Evolutionary conservation across 2,329 filamentous ascomycete species (phyloP).

Genomic region (Paradendryphiella salina): DNA sequence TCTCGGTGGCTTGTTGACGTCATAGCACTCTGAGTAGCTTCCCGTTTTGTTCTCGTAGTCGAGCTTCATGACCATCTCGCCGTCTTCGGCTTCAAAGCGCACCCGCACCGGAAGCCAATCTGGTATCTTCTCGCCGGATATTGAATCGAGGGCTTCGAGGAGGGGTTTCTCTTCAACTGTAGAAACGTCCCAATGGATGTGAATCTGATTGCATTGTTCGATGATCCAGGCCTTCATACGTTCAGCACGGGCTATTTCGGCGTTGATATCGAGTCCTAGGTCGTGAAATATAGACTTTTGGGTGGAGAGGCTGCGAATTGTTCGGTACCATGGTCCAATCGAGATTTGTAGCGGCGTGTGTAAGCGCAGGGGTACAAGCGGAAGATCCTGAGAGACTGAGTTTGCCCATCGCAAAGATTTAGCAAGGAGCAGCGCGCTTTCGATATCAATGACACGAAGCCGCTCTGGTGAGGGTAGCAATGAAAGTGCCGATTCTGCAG

Average conservation of each 20-base stretch:
- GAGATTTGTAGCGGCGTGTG: slow-evolving; percentile 35
- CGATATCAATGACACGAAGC: slow-evolving; percentile 22
- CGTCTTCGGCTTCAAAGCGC: slow-evolving; percentile 34
- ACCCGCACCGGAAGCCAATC: slow-evolving; percentile 36
- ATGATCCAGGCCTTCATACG: slow-evolving; percentile 33
- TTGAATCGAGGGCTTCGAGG: slow-evolving; percentile 27
- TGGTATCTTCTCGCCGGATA: slow-evolving; percentile 34
- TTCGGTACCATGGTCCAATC: slow-evolving; percentile 33
- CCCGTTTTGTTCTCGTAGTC: slow-evolving; percentile 27
- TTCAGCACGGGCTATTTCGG: slow-evolving; percentile 16
- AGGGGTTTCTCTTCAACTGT: slow-evolving; percentile 25
- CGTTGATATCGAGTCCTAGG: not conserved
- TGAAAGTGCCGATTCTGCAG: slow-evolving; percentile 18
- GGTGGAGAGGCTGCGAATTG: slow-evolving; percentile 12
- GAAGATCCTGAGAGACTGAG: slow-evolving; percentile 24
- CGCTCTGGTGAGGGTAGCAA: slow-evolving; percentile 20
- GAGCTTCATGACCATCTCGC: slow-evolving; percentile 37
- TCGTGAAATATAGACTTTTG: not conserved
- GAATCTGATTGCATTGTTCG: slow-evolving; percentile 27
- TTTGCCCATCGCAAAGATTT: slow-evolving; percentile 30
- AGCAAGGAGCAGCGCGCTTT: slow-evolving; percentile 27
- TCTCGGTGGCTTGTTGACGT: slow-evolving; percentile 13
- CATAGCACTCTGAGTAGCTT: slow-evolving; percentile 10
- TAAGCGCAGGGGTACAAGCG: slow-evolving; percentile 35
- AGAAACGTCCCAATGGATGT: slow-evolving; percentile 30